Evolutionary conservation across 2,329 filamentous ascomycete genomes (phyloP).

Genomic region (Penicillium sp.): DNA sequence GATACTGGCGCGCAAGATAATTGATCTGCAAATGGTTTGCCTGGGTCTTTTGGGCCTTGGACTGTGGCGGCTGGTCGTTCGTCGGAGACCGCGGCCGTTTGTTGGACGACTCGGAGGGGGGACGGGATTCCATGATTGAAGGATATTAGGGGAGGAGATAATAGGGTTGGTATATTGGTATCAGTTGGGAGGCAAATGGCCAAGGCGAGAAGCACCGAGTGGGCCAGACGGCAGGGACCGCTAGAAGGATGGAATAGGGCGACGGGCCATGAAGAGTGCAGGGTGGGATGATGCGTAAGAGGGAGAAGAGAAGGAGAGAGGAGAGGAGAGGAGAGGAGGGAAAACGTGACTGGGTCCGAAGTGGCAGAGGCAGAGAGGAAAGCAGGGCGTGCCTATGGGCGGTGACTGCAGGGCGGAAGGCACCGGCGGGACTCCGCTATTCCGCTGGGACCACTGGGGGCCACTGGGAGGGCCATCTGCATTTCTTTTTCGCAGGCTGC

Average conservation of each 20-base stretch:
- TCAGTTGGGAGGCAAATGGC: neutral
- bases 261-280: constrained; percentile 15
- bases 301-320: constrained; percentile 9
- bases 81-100: constrained; percentile 53
- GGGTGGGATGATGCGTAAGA: constrained; percentile 4
- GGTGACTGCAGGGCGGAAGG: neutral
- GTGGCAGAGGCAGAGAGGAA: neutral
- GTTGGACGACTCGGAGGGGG: constrained; percentile 42
- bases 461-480: too few species aligned
- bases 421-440: constrained; percentile 3
- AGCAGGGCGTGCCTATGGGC: neutral
- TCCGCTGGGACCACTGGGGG: too few species aligned
- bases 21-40: constrained; percentile 69
- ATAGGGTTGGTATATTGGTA: neutral
- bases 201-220: neutral
- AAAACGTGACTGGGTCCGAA: neutral
- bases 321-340: neutral
- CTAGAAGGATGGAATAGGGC: constrained; percentile 8
- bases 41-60: constrained; percentile 59
- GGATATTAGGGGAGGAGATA: neutral
- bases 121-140: constrained; percentile 38
- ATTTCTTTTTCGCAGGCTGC: too few species aligned
- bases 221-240: constrained; percentile 10
- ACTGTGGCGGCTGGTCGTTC: constrained; percentile 43
- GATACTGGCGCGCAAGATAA: constrained; percentile 67